Base-by-base conservation (phyloP, 306 rosid species). In the Ormosia semicastrata region DNA sequence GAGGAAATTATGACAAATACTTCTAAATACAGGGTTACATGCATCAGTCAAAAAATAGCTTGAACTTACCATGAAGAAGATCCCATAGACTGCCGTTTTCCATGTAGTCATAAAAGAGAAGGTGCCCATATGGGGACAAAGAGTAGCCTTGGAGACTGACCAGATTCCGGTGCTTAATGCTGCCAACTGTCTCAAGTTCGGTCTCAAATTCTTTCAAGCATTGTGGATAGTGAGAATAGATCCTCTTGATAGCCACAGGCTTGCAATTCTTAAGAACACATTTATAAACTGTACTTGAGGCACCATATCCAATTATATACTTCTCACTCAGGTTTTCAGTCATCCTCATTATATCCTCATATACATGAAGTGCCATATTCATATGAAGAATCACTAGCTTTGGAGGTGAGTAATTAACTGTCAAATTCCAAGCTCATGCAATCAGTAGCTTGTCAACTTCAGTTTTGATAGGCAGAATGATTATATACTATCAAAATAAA, bases 51-150 rank as follows among this genome's bases (percentile, higher is more conserved):
- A 17, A 30, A 40, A 17, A 40, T 5, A 32, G 37, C 73, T 54
- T 34, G 71, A 56, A 76, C 85, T 79, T 81, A 95, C 99, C 96
- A 66, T 95, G 98, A 81, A 95, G 98, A 78, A 92, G 87, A 81
- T 95, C 99, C 97, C 98, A 95, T 8, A 95, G 93, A 89, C 98
- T 93, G 73, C 98, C 99, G 57, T 92, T 92, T 78, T 91, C 98
- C 98, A 95, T 95, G 86, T 88, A 93, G 76, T 93, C 99, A n/a
- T 95, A 95, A 84, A 95, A 90, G 71, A 95, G 97, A 77, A 95
- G 99, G 87, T 95, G 90, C 41, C 98, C 99, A 39, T 87, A 87
- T 2, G 97, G 90, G 2, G 99, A 90, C 77, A 93, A 75, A 17
- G 99, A 91, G 82, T 89, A 95, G 56, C 98, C 99, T 86, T 95